Evolutionary conservation across 768 basidiomycete species (phyloP), one percentile per base, ranked within the genome.

Genomic region (Sporobolomyces roseus): DNA sequence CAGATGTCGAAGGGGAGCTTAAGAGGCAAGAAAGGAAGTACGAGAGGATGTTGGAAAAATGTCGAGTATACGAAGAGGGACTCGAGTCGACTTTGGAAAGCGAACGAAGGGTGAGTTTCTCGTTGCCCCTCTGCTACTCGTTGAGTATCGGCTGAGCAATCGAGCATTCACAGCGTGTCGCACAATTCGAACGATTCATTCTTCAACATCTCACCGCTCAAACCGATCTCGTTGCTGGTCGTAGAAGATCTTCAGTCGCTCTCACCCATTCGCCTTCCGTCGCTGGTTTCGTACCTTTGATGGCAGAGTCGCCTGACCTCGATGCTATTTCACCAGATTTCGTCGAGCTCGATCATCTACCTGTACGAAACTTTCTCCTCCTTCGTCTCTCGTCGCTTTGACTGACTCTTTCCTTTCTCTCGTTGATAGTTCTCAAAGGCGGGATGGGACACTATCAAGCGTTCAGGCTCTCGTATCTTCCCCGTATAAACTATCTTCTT

Each of bases 131-230:
- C 21, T 58, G 21, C 23, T n/a, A 9, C 38, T 41, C 10, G 38
- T n/a, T n/a, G n/a, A n/a, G n/a, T n/a, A n/a, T n/a, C n/a, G n/a
- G n/a, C n/a, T n/a, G n/a, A n/a, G n/a, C n/a, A n/a, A n/a, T n/a
- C n/a, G n/a, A n/a, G n/a, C n/a, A n/a, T n/a, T n/a, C n/a, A n/a
- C n/a, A 74, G 74, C 63, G 64, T 6, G 58, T 66, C 61, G 68
- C 66, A 13, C 62, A 65, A 35, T 70, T 75, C n/a, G 74, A 75
- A 41, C 59, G 64, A 27, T 75, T 73, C 62, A 66, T 75, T 61
- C 53, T 75, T 4, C 67, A 72, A 30, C 68, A 72, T 50, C 61
- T 75, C 48, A 38, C 36, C 12, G 23, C 55, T 8, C 55, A 63
- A n/a, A 54, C 67, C 14, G 51, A 59, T 43, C 32, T 50, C 12